These are phyloP conservation scores for Cichorium intybus DNA, from an alignment of 140 eudicot genomes.

Conservation along the genomic window DNA sequence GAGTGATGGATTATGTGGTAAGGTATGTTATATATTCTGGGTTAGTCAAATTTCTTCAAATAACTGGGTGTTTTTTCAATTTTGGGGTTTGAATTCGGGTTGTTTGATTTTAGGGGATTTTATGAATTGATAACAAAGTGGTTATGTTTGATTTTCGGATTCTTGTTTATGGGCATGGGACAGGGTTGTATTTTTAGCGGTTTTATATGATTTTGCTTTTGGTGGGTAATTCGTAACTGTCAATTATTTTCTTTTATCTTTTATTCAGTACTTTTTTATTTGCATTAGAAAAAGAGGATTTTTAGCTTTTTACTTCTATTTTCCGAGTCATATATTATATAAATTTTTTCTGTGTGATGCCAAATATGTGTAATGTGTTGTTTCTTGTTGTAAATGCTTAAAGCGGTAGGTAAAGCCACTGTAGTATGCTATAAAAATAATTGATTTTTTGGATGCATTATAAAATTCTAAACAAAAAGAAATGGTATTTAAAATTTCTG, in stretches of 20 bases:
- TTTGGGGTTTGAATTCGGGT: too few species aligned
- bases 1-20: slow-evolving; percentile 45
- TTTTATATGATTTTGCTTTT: neutral
- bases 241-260: neutral
- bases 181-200: too few species aligned
- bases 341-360: neutral
- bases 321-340: neutral
- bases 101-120: slow-evolving; percentile 3
- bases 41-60: neutral
- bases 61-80: neutral
- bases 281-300: neutral
- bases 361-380: neutral
- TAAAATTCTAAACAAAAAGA: neutral
- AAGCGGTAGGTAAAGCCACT: neutral
- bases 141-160: neutral
- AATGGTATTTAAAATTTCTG: neutral
- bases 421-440: neutral
- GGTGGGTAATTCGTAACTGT: too few species aligned
- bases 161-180: neutral
- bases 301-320: neutral
- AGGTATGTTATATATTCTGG: slow-evolving; percentile 42
- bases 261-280: neutral
- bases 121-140: neutral
- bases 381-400: neutral
- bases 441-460: neutral